Evolutionary conservation across 2,329 filamentous ascomycete species (phyloP).

Genomic region (Ilyonectria robusta): DNA sequence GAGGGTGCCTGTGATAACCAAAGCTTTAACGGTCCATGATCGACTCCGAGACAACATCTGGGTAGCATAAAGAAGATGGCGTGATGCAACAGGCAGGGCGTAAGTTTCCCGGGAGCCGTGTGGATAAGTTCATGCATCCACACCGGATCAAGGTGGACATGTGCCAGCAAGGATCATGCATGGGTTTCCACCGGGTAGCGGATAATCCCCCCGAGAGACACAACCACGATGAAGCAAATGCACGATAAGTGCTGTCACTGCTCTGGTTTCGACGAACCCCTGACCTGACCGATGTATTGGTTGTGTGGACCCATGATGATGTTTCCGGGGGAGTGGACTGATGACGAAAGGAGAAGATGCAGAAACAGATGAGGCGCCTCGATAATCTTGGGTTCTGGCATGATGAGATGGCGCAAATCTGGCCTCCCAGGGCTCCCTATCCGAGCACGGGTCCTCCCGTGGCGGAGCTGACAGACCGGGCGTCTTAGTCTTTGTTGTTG

Average conservation of each 20-base stretch:
- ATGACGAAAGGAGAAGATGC: constrained; percentile 4
- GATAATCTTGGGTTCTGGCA: constrained; percentile 13
- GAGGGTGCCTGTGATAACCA: not conserved
- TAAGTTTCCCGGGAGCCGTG: constrained; percentile 17
- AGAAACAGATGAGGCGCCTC: constrained; percentile 4
- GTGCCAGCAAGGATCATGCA: constrained; percentile 32
- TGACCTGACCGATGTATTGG: constrained; percentile 1
- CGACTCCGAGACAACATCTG: not conserved
- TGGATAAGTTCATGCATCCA: constrained; percentile 31
- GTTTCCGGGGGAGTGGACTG: constrained; percentile 12
- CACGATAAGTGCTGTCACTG: not conserved
- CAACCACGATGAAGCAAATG: constrained; percentile 22
- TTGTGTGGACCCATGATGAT: constrained; percentile 17
- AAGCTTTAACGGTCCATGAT: not conserved
- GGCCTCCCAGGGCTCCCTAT: not conserved
- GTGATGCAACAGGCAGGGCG: constrained; percentile 1
- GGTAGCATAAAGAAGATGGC: not conserved
- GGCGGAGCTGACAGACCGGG: not conserved
- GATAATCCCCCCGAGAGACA: constrained; percentile 19
- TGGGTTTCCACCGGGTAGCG: constrained; percentile 16
- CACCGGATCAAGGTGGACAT: constrained; percentile 13
- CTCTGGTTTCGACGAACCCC: constrained; percentile 3
- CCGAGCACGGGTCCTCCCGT: not conserved
- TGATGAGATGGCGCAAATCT: constrained; percentile 17
- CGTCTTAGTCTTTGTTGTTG: not conserved